Conservation (phyloP, 352 stramenopile species). For the Pythium dissotocum region DNA sequence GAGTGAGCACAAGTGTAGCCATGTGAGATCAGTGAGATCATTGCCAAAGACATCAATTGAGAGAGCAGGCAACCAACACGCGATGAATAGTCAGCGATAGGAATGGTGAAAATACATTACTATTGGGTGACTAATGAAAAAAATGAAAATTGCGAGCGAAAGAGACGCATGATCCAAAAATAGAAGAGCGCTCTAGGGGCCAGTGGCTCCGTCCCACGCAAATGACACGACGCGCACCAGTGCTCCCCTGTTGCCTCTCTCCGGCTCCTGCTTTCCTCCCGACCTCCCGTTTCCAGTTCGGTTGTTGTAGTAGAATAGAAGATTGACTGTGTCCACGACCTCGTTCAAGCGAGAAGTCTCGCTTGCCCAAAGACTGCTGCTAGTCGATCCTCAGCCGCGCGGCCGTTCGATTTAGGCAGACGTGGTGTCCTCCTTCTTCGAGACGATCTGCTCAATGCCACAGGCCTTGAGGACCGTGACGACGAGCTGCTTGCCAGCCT, state of each 20-base stretch:
- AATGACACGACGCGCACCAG: not conserved
- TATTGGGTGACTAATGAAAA: constrained; percentile 30
- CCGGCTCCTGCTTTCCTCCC: constrained; percentile 28
- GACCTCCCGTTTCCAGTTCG: constrained; percentile 11
- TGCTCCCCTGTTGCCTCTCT: not conserved
- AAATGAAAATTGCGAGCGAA: constrained; percentile 25
- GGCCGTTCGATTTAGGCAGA: constrained; percentile 35
- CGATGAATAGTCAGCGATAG: constrained; percentile 22
- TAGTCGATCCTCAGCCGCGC: constrained; percentile 1
- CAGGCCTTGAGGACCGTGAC: constrained; percentile 97
- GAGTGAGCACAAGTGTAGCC: constrained; percentile 1
- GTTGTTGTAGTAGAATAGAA: constrained; percentile 6
- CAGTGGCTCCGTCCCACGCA: not conserved
- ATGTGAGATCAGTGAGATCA: not conserved
- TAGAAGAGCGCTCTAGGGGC: not conserved
- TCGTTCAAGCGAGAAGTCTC: not conserved
- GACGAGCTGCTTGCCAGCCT: constrained; percentile 95
- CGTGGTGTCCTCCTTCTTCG: constrained; percentile 94
- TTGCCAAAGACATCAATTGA: not conserved
- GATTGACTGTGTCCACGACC: constrained; percentile 1
- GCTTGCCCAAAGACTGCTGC: not conserved
- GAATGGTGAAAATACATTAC: constrained; percentile 37
- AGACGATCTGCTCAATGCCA: constrained; percentile 97
- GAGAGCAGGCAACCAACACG: not conserved
- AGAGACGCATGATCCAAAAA: constrained; percentile 28